phyloP scores from a whole-genome alignment of 495 filamentous ascomycete genomes.

The Pseudomonodictys pantanalensis region DNA sequence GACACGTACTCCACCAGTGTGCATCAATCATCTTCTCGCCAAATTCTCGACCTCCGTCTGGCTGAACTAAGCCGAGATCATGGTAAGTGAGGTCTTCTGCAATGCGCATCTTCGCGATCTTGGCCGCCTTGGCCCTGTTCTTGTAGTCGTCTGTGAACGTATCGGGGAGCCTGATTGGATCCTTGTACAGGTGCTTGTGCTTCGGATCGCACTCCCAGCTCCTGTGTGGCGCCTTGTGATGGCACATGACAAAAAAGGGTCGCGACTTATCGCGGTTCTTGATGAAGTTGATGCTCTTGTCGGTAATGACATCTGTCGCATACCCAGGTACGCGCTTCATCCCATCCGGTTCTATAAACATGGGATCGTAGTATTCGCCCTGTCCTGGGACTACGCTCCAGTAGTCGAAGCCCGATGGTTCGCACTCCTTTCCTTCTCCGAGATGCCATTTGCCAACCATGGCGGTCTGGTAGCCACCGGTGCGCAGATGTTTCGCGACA shows the following conservation, averaged over 20 bases:
- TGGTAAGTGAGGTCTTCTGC: conserved; percentile 46
- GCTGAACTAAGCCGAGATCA: conserved; percentile 47
- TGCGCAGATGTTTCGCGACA: conserved; percentile 44
- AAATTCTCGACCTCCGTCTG: conserved; percentile 41
- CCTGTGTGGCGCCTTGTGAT: conserved; percentile 49
- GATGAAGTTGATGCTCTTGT: conserved; percentile 45
- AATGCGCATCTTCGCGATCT: conserved; percentile 45
- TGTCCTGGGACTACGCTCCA: conserved; percentile 46
- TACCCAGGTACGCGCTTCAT: conserved; percentile 38
- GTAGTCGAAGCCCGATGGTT: conserved; percentile 47
- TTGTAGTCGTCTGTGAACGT: conserved; percentile 49
- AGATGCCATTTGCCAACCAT: conserved; percentile 50
- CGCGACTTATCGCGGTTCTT: conserved; percentile 34
- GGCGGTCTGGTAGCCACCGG: conserved; percentile 46
- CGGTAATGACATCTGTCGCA: conserved; percentile 48
- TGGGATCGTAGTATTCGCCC: conserved; percentile 46
- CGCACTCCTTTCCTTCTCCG: conserved; percentile 43
- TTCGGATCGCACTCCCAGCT: conserved; percentile 46
- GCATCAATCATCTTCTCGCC: conserved; percentile 42
- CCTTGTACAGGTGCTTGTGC: conserved; percentile 44
- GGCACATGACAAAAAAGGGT: conserved; percentile 52
- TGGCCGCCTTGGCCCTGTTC: conserved; percentile 45
- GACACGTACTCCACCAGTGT: too few relatives aligned
- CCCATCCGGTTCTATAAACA: conserved; percentile 40
- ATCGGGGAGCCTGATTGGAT: conserved; percentile 43